These are phyloP conservation scores for Phoenix dactylifera DNA, from an alignment of 176 grass and related monocot genomes.

Conservation along the genomic window DNA sequence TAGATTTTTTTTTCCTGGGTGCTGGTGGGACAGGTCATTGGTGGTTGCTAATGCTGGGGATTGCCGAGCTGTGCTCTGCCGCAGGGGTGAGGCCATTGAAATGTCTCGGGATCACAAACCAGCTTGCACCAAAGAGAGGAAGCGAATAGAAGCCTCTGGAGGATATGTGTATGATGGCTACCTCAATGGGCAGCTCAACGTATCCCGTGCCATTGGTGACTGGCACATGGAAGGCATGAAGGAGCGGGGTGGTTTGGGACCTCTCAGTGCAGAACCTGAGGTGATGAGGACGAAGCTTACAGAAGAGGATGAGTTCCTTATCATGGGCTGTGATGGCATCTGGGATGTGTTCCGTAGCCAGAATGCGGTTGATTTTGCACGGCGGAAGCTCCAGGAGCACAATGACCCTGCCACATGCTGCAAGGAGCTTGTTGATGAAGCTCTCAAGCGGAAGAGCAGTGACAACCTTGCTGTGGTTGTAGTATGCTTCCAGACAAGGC, in stretches of 20 bases:
- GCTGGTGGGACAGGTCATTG: slow-evolving; percentile 44
- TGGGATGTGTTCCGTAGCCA: slow-evolving; percentile 97
- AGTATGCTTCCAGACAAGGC: slow-evolving; percentile 61
- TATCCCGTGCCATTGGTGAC: slow-evolving; percentile 69
- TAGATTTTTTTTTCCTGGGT: too few species aligned
- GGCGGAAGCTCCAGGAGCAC: slow-evolving; percentile 76
- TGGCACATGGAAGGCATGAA: slow-evolving; percentile 97
- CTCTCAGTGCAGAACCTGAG: slow-evolving; percentile 82
- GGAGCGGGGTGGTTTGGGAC: slow-evolving; percentile 32
- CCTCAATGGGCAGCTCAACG: slow-evolving; percentile 79
- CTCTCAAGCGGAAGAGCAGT: slow-evolving; percentile 71
- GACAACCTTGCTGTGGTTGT: slow-evolving; percentile 82
- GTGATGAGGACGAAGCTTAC: slow-evolving; percentile 53
- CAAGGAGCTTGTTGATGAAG: slow-evolving; percentile 79
- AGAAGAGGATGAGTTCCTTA: slow-evolving; percentile 81
- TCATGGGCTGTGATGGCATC: slow-evolving; percentile 88
- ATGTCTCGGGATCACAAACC: slow-evolving; percentile 88
- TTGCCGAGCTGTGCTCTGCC: slow-evolving; percentile 83
- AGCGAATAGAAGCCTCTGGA: slow-evolving; percentile 60
- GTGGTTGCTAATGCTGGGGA: slow-evolving; percentile 92
- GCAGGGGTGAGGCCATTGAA: slow-evolving; percentile 65
- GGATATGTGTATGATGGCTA: slow-evolving; percentile 75
- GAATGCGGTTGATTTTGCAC: slow-evolving; percentile 85
- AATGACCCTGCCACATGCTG: slow-evolving; percentile 67
- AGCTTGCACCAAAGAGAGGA: slow-evolving; percentile 53